Evolutionary conservation across 257 asterid species (phyloP).

Genomic region (Voacanga thouarsii): DNA sequence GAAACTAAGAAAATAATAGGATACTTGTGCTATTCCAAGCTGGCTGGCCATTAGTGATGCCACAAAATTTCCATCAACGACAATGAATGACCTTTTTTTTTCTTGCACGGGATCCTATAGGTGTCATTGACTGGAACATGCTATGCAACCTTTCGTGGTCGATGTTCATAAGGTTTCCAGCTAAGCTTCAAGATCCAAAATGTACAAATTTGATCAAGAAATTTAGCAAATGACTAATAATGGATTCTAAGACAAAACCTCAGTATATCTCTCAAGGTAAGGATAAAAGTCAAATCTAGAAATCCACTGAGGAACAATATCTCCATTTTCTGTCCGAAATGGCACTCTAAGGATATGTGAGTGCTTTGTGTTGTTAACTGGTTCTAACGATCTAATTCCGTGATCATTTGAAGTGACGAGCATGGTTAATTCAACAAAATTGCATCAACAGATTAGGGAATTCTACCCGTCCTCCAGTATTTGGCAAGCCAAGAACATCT

Average conservation of each 20-base stretch:
- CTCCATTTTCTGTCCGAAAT: slow-evolving; percentile 80
- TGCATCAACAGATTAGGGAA: too few relatives aligned
- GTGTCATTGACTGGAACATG: slow-evolving; percentile 57
- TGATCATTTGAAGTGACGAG: too few relatives aligned
- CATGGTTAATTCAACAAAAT: too few relatives aligned
- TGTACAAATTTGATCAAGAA: background rate
- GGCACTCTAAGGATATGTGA: too few relatives aligned
- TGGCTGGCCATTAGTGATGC: slow-evolving; percentile 91
- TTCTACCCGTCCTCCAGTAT: slow-evolving; percentile 90
- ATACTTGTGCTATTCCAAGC: slow-evolving; percentile 85
- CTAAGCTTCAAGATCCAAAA: background rate
- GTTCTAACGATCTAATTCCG: too few relatives aligned
- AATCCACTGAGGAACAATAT: slow-evolving; percentile 73
- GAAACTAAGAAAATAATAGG: slow-evolving; percentile 7
- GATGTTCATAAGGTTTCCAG: too few relatives aligned
- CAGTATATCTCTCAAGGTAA: slow-evolving; percentile 74
- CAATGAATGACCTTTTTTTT: too few relatives aligned
- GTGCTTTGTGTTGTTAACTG: too few relatives aligned
- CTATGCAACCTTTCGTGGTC: too few relatives aligned
- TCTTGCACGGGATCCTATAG: too few relatives aligned
- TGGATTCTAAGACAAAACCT: slow-evolving; percentile 35
- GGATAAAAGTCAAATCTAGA: slow-evolving; percentile 89
- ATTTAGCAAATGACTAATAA: background rate
- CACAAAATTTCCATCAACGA: slow-evolving; percentile 90
- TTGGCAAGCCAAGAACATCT: slow-evolving; percentile 90